These are phyloP conservation scores for Tricladium varicosporioides DNA, from an alignment of 2,329 filamentous ascomycete genomes.

Conservation along the genomic window DNA sequence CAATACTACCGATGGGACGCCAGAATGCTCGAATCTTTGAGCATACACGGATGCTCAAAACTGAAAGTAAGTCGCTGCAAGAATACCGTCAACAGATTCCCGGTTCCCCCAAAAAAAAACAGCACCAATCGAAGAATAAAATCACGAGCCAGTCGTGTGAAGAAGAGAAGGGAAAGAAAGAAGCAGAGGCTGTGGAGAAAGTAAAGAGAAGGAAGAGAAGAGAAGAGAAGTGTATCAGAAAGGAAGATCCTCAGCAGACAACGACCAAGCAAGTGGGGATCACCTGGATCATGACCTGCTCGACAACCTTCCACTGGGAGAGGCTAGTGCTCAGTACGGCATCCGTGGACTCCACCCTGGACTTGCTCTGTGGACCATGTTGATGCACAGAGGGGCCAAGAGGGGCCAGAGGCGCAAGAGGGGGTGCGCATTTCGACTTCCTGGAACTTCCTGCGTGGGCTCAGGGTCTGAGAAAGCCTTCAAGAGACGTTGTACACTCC, in stretches of 20 bases:
- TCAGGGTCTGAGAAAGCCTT: background rate
- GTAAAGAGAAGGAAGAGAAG: background rate
- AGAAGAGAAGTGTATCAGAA: constrained; percentile 7
- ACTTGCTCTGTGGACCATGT: background rate
- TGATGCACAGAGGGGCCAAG: background rate
- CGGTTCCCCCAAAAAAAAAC: constrained; percentile 16
- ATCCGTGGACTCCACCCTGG: background rate
- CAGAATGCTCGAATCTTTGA: constrained; percentile 22
- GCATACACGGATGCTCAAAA: constrained; percentile 24
- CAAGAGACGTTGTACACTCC: background rate
- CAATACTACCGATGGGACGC: constrained; percentile 21
- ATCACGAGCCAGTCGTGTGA: constrained; percentile 35
- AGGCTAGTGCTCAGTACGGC: too few relatives aligned
- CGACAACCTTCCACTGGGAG: too few relatives aligned
- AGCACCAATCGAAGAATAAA: constrained; percentile 23
- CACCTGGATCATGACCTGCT: constrained; percentile 1
- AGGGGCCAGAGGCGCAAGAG: background rate
- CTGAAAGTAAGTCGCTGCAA: background rate
- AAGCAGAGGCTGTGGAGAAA: constrained; percentile 22
- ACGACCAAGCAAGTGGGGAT: background rate
- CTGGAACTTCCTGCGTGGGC: background rate
- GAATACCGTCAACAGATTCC: constrained; percentile 2
- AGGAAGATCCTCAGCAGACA: constrained; percentile 10
- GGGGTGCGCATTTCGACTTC: background rate
- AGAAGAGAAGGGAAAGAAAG: constrained; percentile 23